Base-by-base conservation (phyloP, 2,329 filamentous ascomycete species). In the Emmonsiellopsis sp. region DNA sequence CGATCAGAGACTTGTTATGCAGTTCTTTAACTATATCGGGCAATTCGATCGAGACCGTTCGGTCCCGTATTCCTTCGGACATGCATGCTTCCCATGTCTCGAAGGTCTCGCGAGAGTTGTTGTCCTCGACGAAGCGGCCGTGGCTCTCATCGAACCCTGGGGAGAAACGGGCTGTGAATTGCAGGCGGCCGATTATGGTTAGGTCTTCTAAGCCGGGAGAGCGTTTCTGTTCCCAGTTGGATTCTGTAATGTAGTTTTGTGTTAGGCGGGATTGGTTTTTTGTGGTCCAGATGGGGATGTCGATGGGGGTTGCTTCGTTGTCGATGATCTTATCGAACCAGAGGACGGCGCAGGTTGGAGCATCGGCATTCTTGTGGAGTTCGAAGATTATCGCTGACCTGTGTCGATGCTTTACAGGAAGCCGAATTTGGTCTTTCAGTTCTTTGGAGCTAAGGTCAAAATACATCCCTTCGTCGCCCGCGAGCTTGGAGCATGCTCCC, bases 41-140 rank as follows among this genome's bases (percentile, higher is more conserved):
- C 0, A 95, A 76, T 63, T 94, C 86, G 26, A 83, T 79, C 8
- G 79, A 74, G 0, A 96, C 89, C 31, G 82, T 79, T 53, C 84
- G 80, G 11, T 77, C 72, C 2, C 93, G 83, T 0, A 95, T 88
- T 10, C 92, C 92, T 68, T 97, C 91, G 0, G 89, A 83, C 41
- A 86, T 82, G 67, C 92, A 96, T 0, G 90, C 88, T 69, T 96
- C 90, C 89, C 91, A 97, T 0, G 86, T 87, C 72, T 97, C 92
- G 59, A 89, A 95, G 0, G 91, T 96, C 74, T 97, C 93, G 34
- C 92, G 85, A 1, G 86, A 85, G 66, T 95, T 84, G 63, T 95
- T 95, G 68, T 94, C 88, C 47, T 83, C 81, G 20, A 95, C 84
- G 61, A 95, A 96, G 1, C 77, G 78, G 59, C 88, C 80, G 66